These are phyloP conservation scores for Emmonsiellopsis sp. DNA, from an alignment of 2,329 filamentous ascomycete genomes.

Conservation along the genomic window DNA sequence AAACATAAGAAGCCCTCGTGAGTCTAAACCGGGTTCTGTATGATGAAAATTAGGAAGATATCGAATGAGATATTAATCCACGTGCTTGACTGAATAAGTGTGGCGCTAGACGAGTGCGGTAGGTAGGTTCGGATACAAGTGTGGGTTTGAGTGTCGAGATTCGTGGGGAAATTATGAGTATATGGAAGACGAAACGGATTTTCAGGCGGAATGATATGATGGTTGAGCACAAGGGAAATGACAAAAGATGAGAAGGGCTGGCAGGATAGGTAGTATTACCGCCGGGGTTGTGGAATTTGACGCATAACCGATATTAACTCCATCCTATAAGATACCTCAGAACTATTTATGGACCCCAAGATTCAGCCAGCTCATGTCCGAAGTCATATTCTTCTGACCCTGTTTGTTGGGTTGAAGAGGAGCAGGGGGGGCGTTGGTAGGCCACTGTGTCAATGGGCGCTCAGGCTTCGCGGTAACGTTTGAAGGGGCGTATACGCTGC, in stretches of 20 bases:
- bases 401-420: neutral
- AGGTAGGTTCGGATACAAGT: too few relatives aligned
- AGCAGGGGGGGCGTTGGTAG: neutral
- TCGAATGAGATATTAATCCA: too few relatives aligned
- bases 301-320: neutral
- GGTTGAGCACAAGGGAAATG: neutral
- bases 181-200: neutral
- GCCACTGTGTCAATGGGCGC: constrained; percentile 12
- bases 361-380: constrained; percentile 37
- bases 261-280: neutral
- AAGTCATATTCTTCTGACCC: constrained; percentile 19
- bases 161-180: neutral
- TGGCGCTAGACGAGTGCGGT: too few relatives aligned
- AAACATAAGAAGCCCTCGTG: too few relatives aligned
- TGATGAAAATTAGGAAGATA: too few relatives aligned
- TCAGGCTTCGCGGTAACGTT: constrained; percentile 8
- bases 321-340: neutral
- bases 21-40: too few relatives aligned
- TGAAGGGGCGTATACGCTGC: constrained; percentile 24
- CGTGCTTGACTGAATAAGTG: too few relatives aligned
- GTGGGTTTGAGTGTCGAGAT: too few relatives aligned
- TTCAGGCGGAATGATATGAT: neutral
- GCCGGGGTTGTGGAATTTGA: neutral
- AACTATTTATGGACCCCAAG: constrained; percentile 12
- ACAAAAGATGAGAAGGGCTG: neutral